Percentiles rank a stretch among this genome's conserved stretches.
phyloP scores from a whole-genome alignment of 176 grass and related monocot genomes.

The Juncus inflexus region DNA sequence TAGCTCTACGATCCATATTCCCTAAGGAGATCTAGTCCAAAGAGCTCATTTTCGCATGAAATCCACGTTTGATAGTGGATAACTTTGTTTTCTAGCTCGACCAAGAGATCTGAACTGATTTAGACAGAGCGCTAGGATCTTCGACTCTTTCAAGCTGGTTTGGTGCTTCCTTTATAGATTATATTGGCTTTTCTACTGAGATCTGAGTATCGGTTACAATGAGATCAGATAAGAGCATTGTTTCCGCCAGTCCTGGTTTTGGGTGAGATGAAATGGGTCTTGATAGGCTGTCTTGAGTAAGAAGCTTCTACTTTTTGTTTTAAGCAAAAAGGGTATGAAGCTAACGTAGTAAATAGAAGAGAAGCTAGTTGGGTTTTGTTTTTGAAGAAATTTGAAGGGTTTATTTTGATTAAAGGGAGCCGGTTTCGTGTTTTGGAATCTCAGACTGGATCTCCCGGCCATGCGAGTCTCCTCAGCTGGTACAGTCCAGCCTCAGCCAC shows the following conservation, averaged over 20 bases:
- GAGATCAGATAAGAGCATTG: conserved; percentile 32
- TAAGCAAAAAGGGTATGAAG: background rate
- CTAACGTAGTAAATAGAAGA: background rate
- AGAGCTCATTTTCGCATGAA: background rate
- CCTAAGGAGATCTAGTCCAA: conserved; percentile 19
- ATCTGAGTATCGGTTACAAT: background rate
- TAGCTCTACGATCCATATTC: conserved; percentile 10
- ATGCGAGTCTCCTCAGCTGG: conserved; percentile 22
- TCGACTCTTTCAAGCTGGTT: conserved; percentile 12
- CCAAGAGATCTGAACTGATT: too few relatives aligned
- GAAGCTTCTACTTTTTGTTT: too few relatives aligned
- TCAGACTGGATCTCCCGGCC: conserved; percentile 22
- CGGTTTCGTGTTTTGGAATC: background rate
- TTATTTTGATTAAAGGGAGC: conserved; percentile 21
- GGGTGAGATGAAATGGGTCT: conserved; percentile 27
- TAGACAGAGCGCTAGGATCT: too few relatives aligned
- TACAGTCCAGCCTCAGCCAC: conserved; percentile 17
- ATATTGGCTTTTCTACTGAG: conserved; percentile 11
- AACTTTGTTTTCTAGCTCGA: too few relatives aligned
- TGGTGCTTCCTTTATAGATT: background rate
- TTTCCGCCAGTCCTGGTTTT: conserved; percentile 42
- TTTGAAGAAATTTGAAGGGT: conserved; percentile 13
- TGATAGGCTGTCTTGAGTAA: background rate
- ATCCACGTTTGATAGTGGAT: too few relatives aligned
- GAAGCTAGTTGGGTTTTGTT: conserved; percentile 2